Base-by-base conservation (phyloP, 345 rosid species). In the Linum trigynum region DNA sequence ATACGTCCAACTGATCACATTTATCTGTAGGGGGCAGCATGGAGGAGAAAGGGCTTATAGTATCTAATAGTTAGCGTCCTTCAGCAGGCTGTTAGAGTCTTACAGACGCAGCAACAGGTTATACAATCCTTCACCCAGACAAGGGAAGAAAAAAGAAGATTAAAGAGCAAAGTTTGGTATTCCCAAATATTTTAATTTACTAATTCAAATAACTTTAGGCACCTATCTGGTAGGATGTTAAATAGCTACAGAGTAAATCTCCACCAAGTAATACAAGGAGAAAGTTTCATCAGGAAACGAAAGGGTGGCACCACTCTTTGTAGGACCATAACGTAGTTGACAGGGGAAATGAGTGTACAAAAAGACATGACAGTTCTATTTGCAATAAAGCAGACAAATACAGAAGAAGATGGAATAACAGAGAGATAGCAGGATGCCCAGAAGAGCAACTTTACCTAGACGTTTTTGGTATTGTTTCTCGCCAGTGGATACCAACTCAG, bases 401-500 rank as follows among this genome's bases (percentile, higher is more conserved):
- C 32, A 23, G 32, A 23, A 23, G 32, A 23, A 23, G 32, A 23
- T 23, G 1, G 32, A 23, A 23, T 23, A 23, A 23, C 32, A 23
- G 32, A 23, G 32, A 53, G 15, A 42, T n/a, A 43, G 40, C 36
- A 38, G 11, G 65, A 7, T 42, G 72, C 56, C 11, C 38, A 35
- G 10, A 42, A 39, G 55, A 69, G 32, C 43, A 74, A 63, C 55
- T 67, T 71, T 86, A 89, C 98, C 96, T 78, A 92, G 70, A 42
- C 70, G 80, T 43, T 69, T 70, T 70, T 61, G 81, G 66, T 76
- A 76, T 56, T 80, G 71, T 77, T 85, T 76, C 76, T 80, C 85
- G 56, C 89, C 76, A 7, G 62, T 61, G 48, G 79, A 75, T 68
- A 83, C 71, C 72, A 89, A 64, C 62, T 68, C 55, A 64, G 78